Conservation (phyloP, 495 filamentous ascomycete species). For the Bacidia gigantensis region DNA sequence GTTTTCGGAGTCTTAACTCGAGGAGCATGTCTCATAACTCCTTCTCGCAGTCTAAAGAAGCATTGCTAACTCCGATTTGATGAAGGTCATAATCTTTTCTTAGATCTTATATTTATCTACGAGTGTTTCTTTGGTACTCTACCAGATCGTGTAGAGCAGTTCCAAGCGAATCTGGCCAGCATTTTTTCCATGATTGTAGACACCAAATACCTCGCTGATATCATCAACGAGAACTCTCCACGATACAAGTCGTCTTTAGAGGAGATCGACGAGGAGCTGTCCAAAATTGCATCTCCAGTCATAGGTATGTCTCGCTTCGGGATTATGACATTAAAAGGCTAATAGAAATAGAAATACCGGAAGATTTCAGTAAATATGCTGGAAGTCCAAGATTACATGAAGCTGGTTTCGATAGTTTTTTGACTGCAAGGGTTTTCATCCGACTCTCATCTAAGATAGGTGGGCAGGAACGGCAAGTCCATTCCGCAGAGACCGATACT, state of each 20-base stretch:
- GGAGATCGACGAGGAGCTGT: constrained; percentile 32
- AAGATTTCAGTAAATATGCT: constrained; percentile 35
- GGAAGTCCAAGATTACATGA: constrained; percentile 38
- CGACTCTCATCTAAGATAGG: constrained; percentile 43
- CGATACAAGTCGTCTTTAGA: constrained; percentile 38
- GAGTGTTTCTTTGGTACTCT: constrained; percentile 52
- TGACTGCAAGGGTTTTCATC: constrained; percentile 53
- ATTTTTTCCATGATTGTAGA: constrained; percentile 61
- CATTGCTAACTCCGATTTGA: too few relatives aligned
- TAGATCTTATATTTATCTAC: constrained; percentile 61
- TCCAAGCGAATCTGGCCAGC: constrained; percentile 36
- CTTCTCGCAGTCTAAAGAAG: too few relatives aligned
- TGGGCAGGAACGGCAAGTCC: constrained; percentile 7
- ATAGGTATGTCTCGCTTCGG: constrained; percentile 29
- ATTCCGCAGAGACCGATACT: too few relatives aligned
- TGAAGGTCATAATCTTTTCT: constrained; percentile 73
- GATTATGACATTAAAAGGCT: constrained; percentile 3
- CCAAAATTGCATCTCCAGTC: constrained; percentile 25
- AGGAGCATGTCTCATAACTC: too few relatives aligned
- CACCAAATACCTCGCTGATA: constrained; percentile 62
- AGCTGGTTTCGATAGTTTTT: constrained; percentile 61
- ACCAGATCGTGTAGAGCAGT: constrained; percentile 46
- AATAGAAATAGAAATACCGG: constrained; percentile 24
- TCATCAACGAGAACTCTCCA: constrained; percentile 31
- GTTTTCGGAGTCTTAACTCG: too few relatives aligned